phyloP scores from a whole-genome alignment of 495 filamentous ascomycete species.

The Lichenothelia convexa region DNA sequence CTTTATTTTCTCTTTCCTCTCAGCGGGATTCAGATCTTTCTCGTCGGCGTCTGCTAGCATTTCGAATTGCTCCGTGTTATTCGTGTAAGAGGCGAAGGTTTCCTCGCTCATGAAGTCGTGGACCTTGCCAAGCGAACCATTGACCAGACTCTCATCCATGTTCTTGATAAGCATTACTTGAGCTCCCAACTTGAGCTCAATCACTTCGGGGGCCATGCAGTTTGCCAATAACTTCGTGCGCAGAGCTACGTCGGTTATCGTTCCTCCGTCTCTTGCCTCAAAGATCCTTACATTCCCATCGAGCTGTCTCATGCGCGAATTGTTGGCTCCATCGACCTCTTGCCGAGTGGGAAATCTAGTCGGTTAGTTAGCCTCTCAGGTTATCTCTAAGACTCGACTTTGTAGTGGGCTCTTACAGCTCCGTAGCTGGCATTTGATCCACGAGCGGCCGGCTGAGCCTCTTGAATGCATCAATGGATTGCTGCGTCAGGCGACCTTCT shows the following conservation, averaged over 20 bases:
- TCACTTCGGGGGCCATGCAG: constrained; percentile 72
- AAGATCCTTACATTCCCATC: constrained; percentile 50
- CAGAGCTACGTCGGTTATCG: constrained; percentile 39
- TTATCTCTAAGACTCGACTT: too few species aligned
- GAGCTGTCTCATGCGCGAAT: constrained; percentile 48
- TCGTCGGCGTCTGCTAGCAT: constrained; percentile 18
- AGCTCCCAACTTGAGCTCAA: constrained; percentile 74
- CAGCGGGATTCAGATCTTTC: constrained; percentile 26
- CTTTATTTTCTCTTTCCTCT: constrained; percentile 7
- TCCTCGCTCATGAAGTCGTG: constrained; percentile 71
- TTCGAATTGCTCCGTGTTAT: constrained; percentile 33
- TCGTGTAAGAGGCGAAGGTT: constrained; percentile 46
- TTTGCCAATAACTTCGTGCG: constrained; percentile 67
- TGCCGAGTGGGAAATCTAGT: constrained; percentile 71
- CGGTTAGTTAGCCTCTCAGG: too few species aligned
- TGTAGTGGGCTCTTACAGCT: constrained; percentile 47
- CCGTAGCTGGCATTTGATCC: constrained; percentile 73
- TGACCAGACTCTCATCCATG: constrained; percentile 82
- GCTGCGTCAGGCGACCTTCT: constrained; percentile 53
- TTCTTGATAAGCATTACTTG: constrained; percentile 99
- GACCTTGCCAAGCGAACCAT: constrained; percentile 79
- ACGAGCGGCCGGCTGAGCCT: constrained; percentile 49
- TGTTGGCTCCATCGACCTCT: constrained; percentile 82
- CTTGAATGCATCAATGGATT: constrained; percentile 54
- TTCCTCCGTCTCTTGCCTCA: constrained; percentile 56